phyloP scores from a whole-genome alignment of 371 early-diverging fungal genomes.

The Massospora cicadina region DNA sequence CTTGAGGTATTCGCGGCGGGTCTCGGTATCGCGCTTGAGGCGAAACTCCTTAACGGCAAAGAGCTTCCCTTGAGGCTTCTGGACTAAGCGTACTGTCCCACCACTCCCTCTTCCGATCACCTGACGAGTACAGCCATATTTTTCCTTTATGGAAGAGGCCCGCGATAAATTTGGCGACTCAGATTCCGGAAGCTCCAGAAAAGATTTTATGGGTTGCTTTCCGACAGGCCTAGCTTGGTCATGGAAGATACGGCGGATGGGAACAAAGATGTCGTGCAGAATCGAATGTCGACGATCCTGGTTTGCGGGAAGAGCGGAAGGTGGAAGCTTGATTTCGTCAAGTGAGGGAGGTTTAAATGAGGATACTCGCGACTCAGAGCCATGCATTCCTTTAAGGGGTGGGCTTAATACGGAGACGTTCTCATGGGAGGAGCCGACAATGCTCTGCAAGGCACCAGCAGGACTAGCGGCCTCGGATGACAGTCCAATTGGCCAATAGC shows the following conservation, averaged over 20 bases:
- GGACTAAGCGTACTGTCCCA: background rate
- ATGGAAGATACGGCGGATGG: background rate
- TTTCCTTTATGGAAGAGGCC: background rate
- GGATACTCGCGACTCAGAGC: background rate
- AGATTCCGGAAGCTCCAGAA: background rate
- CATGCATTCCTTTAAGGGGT: background rate
- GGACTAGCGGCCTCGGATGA: background rate
- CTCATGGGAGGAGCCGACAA: background rate
- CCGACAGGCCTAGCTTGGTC: too few relatives aligned
- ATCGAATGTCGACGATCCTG: background rate
- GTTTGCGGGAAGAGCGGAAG: background rate
- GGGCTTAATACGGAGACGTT: background rate
- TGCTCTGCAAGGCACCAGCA: background rate
- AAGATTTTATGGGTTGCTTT: background rate
- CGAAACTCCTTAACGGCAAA: slow-evolving; percentile 36
- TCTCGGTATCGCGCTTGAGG: slow-evolving; percentile 27
- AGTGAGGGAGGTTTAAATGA: background rate
- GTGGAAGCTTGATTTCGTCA: background rate
- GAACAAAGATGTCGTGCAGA: background rate
- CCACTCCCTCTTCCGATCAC: background rate
- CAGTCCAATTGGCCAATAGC: background rate
- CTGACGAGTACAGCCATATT: slow-evolving; percentile 1
- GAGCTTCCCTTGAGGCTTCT: slow-evolving; percentile 13
- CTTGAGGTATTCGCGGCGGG: slow-evolving; percentile 36
- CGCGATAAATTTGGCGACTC: background rate